Conservation (phyloP, 2,329 filamentous ascomycete genomes). For the Chaetomium globosum region DNA sequence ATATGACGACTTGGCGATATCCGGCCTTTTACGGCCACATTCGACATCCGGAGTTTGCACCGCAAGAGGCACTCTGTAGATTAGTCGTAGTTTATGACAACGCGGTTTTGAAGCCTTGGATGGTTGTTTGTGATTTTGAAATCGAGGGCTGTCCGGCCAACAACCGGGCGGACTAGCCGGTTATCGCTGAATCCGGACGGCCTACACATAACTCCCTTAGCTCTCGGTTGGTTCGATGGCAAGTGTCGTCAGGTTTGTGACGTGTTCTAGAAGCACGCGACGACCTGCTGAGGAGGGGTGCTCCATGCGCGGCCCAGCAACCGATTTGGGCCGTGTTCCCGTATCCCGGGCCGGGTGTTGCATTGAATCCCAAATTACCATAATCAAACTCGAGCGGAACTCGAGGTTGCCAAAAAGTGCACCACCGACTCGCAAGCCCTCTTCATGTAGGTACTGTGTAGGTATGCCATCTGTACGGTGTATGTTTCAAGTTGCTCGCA, state of each 20-base stretch:
- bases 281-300: not conserved
- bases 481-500: conserved; percentile 8
- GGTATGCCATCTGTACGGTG: not conserved
- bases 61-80: conserved; percentile 27
- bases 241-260: not conserved
- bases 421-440: not conserved
- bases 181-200: too few relatives aligned
- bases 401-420: not conserved
- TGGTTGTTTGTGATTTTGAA: not conserved
- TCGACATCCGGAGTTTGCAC: conserved; percentile 29
- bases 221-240: too few relatives aligned
- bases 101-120: conserved; percentile 20
- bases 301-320: not conserved
- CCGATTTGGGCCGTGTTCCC: not conserved
- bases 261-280: not conserved
- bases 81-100: conserved; percentile 36
- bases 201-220: not conserved
- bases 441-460: not conserved
- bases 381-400: conserved; percentile 23
- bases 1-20: conserved; percentile 36
- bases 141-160: too few relatives aligned
- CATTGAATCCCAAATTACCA: conserved; percentile 29
- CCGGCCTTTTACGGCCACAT: conserved; percentile 32
- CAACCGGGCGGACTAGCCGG: too few relatives aligned
- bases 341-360: not conserved